Evolutionary conservation across 768 basidiomycete genomes (phyloP).

Genomic region (Phylloporus scabripes): DNA sequence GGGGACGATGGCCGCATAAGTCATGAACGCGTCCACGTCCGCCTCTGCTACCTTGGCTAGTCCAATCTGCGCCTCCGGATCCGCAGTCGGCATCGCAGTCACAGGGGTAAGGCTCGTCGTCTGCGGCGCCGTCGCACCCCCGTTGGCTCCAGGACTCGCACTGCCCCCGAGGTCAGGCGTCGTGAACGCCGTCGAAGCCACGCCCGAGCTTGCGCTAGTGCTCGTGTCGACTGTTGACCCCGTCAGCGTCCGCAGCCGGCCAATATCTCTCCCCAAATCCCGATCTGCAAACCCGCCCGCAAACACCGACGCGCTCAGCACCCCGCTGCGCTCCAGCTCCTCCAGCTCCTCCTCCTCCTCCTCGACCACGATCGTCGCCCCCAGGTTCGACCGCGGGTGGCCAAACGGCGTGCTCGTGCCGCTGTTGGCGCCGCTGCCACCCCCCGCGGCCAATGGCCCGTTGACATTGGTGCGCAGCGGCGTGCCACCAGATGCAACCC

Average conservation of each 20-base stretch:
- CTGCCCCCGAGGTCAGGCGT: conserved; percentile 51
- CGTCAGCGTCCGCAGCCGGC: conserved; percentile 52
- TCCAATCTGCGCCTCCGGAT: conserved; percentile 69
- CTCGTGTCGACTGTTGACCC: conserved; percentile 36
- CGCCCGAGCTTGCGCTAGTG: conserved; percentile 31
- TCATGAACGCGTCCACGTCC: conserved; percentile 79
- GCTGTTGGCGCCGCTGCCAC: conserved; percentile 52
- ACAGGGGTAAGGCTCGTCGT: conserved; percentile 64
- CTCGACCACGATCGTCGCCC: conserved; percentile 52
- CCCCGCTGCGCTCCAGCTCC: conserved; percentile 42
- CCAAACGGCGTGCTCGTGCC: conserved; percentile 67
- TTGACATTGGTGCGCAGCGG: conserved; percentile 59
- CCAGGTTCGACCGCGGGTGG: conserved; percentile 47
- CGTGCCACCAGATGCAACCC: conserved; percentile 59
- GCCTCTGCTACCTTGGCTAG: conserved; percentile 79
- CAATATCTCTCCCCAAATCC: conserved; percentile 33
- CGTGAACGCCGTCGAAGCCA: conserved; percentile 50
- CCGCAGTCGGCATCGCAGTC: conserved; percentile 63
- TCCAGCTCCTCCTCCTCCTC: conserved; percentile 75
- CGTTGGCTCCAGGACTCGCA: conserved; percentile 32
- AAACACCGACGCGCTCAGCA: conserved; percentile 29
- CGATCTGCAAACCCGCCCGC: conserved; percentile 37
- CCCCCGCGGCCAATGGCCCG: conserved; percentile 29
- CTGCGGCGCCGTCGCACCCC: conserved; percentile 32
- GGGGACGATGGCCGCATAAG: conserved; percentile 79